Evolutionary conservation across 2,329 filamentous ascomycete species (phyloP), one percentile per base, ranked within the genome.

Genomic region (Scedosporium dehoogii): DNA sequence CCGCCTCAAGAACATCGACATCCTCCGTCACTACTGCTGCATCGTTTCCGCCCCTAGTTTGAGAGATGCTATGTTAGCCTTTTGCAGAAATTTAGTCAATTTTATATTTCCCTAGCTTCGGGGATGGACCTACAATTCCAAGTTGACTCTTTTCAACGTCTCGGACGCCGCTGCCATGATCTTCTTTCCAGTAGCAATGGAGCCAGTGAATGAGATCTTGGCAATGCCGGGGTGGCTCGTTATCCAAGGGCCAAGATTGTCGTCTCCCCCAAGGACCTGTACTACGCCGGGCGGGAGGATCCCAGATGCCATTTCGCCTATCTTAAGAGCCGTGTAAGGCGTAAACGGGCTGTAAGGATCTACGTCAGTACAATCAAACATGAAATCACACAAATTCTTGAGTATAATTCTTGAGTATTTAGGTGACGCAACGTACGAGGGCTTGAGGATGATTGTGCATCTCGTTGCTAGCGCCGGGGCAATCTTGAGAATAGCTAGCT

Each of bases 181-280:
- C 70, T 79, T 79, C 75, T 86, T 86, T 9, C 85, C 85, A 0
- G 82, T 86, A 0, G 76, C 75, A 6, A 77, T 82, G 10, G 82
- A 85, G 2, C 85, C 85, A 0, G 85, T 88, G 72, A 88, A 88
- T 66, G 76, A 79, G 69, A 88, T 81, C 76, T 86, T 88, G 63
- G 80, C 77, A 62, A 87, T 79, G 21, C 77, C 81, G 0, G 83
- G 82, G 67, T 88, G 85, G n/a, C 69, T 71, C 0, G 83, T 85
- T 60, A 88, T 70, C 77, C 77, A 78, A 0, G 81, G 82, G 3
- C 85, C 85, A 5, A 88, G 78, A 51, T 77, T 74, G 66, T 87
- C 84, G 60, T 83, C 83, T 6, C 85, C 85, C 60, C 81, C 81
- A 2, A 88, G 71, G 0, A 76, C 81, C 67, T 87, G 84, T 1